A percentile compares a stretch with the other conserved stretches of the same genome.
Conservation (phyloP, 805 yeast species). For the Schizosaccharomyces cryophilus region DNA sequence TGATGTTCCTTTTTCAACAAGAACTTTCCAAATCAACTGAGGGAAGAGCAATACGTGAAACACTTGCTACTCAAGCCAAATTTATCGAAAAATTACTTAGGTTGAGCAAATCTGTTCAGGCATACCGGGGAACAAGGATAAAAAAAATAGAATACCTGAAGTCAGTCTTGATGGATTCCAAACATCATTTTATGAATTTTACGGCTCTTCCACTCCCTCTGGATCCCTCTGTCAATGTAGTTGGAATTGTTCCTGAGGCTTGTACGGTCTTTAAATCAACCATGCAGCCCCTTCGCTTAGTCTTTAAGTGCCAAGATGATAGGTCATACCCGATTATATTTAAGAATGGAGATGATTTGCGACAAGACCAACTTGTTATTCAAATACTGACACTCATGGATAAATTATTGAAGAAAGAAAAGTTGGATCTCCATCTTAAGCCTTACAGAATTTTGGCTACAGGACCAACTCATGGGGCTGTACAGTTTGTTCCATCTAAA, state of each 20-base stretch:
- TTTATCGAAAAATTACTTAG: constrained; percentile 41
- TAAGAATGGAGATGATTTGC: constrained; percentile 81
- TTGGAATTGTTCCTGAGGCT: constrained; percentile 57
- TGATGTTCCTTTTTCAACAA: constrained; percentile 23
- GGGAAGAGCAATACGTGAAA: constrained; percentile 13
- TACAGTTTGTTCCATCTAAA: constrained; percentile 83
- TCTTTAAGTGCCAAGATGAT: constrained; percentile 35
- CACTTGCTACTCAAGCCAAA: constrained; percentile 35
- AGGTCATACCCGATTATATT: constrained; percentile 58
- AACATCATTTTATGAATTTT: constrained; percentile 18
- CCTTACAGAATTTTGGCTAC: constrained; percentile 84
- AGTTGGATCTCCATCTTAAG: constrained; percentile 61
- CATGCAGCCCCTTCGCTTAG: constrained; percentile 63
- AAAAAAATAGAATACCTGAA: constrained; percentile 48
- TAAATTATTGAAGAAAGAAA: constrained; percentile 62
- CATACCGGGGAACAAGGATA: constrained; percentile 48
- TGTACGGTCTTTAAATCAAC: constrained; percentile 79
- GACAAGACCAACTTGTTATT: constrained; percentile 92
- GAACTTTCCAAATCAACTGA: constrained; percentile 13
- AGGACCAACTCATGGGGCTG: constrained; percentile 72
- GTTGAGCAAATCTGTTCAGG: constrained; percentile 39
- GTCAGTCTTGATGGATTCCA: constrained; percentile 27
- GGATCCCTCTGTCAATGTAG: constrained; percentile 51
- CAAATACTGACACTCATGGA: constrained; percentile 86
- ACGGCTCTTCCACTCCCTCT: constrained; percentile 50